Evolutionary conservation across 805 yeast genomes (phyloP), one percentile per base, ranked within the genome.

Genomic region (Cyberlindnera galapagoensis): DNA sequence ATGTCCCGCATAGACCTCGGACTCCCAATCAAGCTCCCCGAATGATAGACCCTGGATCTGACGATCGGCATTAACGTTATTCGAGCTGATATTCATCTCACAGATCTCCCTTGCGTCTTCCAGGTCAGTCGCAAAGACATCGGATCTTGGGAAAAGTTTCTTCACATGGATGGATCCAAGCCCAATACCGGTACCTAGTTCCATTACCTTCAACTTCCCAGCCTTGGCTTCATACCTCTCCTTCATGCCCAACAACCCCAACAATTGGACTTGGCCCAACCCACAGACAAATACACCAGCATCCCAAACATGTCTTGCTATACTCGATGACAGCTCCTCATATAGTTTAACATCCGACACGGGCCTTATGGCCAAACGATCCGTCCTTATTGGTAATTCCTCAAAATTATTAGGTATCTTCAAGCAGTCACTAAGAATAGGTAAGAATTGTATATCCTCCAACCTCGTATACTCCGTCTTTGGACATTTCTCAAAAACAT

Each of bases 181-280:
- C 1, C 70, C 70, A 29, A 67, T 62, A 1, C 70, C 70, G 4
- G 69, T 55, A 1, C 70, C 70, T 3, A 65, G 47, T 36, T 65
- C 70, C 9, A 65, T 33, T 3, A 63, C 46, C 3, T 45, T 44
- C 5, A 40, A 12, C 3, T 34, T 18, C n/a, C n/a, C n/a, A n/a
- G 12, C 22, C 23, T 3, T 19, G 21, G 21, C 6, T 27, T 17
- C 9, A 23, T n/a, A 15, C 23, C 18, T 10, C 19, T 19, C 17
- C 14, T 4, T 36, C 27, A 4, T n/a, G n/a, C n/a, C n/a, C n/a
- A n/a, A n/a, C n/a, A n/a, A n/a, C n/a, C n/a, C n/a, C n/a, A n/a
- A n/a, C n/a, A n/a, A n/a, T n/a, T n/a, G n/a, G n/a, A n/a, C n/a
- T n/a, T n/a, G n/a, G n/a, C n/a, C n/a, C n/a, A n/a, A n/a, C 33